Base-by-base conservation (phyloP, 257 asterid genomes). In the Gardenia jasminoides region DNA sequence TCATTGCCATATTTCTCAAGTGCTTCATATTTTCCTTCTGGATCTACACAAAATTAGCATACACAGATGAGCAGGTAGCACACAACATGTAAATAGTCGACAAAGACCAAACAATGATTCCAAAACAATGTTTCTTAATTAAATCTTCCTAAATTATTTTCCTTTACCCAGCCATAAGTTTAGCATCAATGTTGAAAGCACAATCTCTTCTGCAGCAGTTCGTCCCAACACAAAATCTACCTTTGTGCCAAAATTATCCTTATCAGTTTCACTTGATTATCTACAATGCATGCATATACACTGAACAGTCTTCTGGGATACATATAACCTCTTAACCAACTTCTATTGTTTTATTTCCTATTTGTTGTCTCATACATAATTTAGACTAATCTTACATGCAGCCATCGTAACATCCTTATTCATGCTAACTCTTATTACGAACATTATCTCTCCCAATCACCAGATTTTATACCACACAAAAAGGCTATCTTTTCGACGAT, bases 1-100 rank as follows among this genome's bases (percentile, higher is more conserved):
- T 95, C 99, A 86, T 82, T 95, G 71, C 99, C 99, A 88, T 88
- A 95, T 82, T 93, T 93, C 65, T 95, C 99, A 62, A 95, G 97
- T 67, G 96, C 97, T 88, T 95, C 93, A 41, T 90, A 95, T 87
- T 90, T 93, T 67, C 94, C 95, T 86, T 95, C 99, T 22, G 99
- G 97, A 72, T 88, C 99, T 93, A 79, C 46, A 82, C 65, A 74
- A 74, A 47, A 58, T 67, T 3, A 10, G 36, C 9, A 73, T 6
- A 71, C 76, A 80, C 7, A 10, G 12, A 33, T 76, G n/a, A 75
- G 61, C 36, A 61, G 52, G 7, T 46, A 22, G 79, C 12, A 54
- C 20, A 67, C 20, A 19, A 26, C n/a, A 10, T 26, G 64, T 1
- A 31, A 11, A 28, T 0, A 13, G 8, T 26, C 3, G 19, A 13